A percentile compares a stretch with the other conserved stretches of the same genome.
Evolutionary conservation across 805 yeast species (phyloP).

Genomic region (Candida broadrunensis): DNA sequence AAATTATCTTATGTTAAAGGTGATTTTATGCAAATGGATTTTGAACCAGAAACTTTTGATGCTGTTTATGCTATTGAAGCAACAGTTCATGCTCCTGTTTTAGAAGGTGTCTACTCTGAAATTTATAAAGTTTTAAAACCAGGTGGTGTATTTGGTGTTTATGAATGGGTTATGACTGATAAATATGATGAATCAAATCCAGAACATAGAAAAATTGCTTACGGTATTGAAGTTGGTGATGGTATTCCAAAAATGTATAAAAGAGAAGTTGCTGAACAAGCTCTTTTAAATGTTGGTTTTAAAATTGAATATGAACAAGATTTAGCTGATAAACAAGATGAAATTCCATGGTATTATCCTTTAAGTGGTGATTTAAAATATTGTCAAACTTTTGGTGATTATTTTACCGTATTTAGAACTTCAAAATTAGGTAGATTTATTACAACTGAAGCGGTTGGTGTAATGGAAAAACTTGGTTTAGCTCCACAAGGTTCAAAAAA

Average conservation of each 20-base stretch:
- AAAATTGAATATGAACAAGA: conserved; percentile 73
- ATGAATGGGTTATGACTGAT: conserved; percentile 99
- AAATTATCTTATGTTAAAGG: conserved; percentile 89
- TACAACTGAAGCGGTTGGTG: conserved; percentile 76
- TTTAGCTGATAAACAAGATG: conserved; percentile 78
- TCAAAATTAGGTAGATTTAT: conserved; percentile 80
- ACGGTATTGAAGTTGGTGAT: conserved; percentile 97
- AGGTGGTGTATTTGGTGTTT: conserved; percentile 96
- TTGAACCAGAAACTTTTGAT: conserved; percentile 84
- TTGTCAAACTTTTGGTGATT: conserved; percentile 73
- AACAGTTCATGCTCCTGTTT: conserved; percentile 94
- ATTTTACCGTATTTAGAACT: conserved; percentile 85
- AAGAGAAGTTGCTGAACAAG: conserved; percentile 81
- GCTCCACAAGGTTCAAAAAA: conserved; percentile 89
- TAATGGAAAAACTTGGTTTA: conserved; percentile 79
- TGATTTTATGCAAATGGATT: conserved; percentile 99
- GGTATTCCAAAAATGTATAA: conserved; percentile 97
- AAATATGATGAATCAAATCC: conserved; percentile 80
- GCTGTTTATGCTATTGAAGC: conserved; percentile 99
- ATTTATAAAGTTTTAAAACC: conserved; percentile 95
- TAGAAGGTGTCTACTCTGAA: conserved; percentile 94
- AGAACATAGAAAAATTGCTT: conserved; percentile 90
- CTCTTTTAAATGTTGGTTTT: conserved; percentile 84
- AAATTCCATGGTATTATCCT: conserved; percentile 97
- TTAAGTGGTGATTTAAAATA: conserved; percentile 91